Evolutionary conservation across 139 green algal genomes (phyloP), one percentile per base, ranked within the genome.

Genomic region (Auxenochlorella protothecoides): DNA sequence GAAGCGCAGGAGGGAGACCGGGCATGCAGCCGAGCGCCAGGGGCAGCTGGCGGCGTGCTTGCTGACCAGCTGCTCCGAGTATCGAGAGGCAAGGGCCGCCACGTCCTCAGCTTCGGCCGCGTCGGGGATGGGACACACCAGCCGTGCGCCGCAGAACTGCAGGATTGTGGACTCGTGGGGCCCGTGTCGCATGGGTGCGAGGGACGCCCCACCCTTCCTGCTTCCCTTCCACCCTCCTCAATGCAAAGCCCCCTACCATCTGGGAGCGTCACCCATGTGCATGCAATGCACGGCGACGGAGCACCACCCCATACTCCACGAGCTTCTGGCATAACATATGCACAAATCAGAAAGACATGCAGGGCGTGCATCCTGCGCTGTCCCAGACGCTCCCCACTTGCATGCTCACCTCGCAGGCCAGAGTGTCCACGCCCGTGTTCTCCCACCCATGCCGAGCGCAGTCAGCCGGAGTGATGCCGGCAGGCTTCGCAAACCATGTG

Each of bases 401-500:
- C 27, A 44, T 55, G 16, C 64, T 5, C 74, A 83, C 77, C 76
- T 91, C 84, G 78, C 87, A 92, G 13, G 57, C 66, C 4, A 92
- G 77, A 65, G 80, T 69, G 78, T 92, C 87, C 7, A 68, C 53
- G 5, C 62, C 76, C 2, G 75, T 65, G 74, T 92, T 92, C 15
- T 78, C 60, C 87, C 87, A 92, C 4, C 88, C 87, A 3, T 80
- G 71, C 8, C 83, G 65, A 5, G 88, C 85, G 59, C 87, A 92
- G n/a, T 81, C 76, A 13, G 90, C 72, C 0, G 88, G 76, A 3
- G 75, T 77, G 5, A 88, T 84, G 4, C 63, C 55, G 3, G 71
- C 68, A 7, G 88, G 88, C 77, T 93, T 93, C 63, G 62, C 76
- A 59, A 93, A 93, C 88, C 88, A 93, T 12, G 85, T 92, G 66